A percentile compares a stretch with the other conserved stretches of the same genome.
phyloP scores from a whole-genome alignment of 2,329 filamentous ascomycete species.

The Chaetoscypha palmicola region DNA sequence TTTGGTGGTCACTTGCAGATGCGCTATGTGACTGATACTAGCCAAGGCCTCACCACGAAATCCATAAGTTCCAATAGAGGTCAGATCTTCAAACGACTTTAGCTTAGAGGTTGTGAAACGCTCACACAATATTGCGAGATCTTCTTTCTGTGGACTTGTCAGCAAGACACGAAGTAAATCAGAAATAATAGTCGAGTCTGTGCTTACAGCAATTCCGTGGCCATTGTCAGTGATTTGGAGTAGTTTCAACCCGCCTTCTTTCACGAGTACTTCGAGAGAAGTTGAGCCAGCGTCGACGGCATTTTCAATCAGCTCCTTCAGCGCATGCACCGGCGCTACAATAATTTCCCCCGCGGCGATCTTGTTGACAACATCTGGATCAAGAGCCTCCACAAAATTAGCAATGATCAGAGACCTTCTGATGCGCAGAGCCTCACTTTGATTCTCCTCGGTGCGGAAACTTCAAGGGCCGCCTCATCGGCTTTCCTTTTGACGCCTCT shows the following conservation, averaged over 20 bases:
- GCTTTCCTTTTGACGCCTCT: constrained; percentile 42
- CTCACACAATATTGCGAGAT: constrained; percentile 86
- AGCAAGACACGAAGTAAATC: neutral
- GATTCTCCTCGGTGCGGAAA: constrained; percentile 41
- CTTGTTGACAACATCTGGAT: constrained; percentile 93
- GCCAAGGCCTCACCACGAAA: constrained; percentile 94
- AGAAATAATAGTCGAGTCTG: constrained; percentile 10
- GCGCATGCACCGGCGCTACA: constrained; percentile 87
- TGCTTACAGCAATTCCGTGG: constrained; percentile 78
- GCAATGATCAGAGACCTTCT: constrained; percentile 11
- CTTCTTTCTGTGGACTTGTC: constrained; percentile 60
- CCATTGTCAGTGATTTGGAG: constrained; percentile 98
- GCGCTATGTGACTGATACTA: constrained; percentile 97
- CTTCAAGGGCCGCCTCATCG: constrained; percentile 34
- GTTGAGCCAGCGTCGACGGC: constrained; percentile 96
- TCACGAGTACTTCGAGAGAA: constrained; percentile 80
- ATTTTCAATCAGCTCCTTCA: constrained; percentile 97
- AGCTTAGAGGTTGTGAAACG: constrained; percentile 96
- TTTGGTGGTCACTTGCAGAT: constrained; percentile 89
- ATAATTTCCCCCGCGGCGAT: constrained; percentile 98
- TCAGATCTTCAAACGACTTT: constrained; percentile 85
- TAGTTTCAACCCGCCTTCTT: constrained; percentile 90
- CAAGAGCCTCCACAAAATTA: constrained; percentile 59
- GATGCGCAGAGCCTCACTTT: constrained; percentile 31
- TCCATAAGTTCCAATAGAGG: constrained; percentile 89